Evolutionary conservation across 305 asterid genomes (phyloP), one percentile per base, ranked within the genome.

Genomic region (Withania somnifera): DNA sequence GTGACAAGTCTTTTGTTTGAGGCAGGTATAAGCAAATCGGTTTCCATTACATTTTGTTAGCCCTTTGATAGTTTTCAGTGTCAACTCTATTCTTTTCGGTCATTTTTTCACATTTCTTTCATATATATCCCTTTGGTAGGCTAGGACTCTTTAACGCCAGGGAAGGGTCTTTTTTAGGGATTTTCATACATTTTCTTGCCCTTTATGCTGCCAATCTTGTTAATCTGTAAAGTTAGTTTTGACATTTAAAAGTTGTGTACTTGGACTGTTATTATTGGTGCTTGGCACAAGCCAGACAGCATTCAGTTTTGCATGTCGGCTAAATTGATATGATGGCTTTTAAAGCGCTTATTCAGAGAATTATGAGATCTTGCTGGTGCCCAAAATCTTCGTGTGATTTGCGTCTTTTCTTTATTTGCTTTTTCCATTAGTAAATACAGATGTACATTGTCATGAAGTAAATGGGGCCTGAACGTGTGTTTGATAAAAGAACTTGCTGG

Each of bases 211-310:
- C 22, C 42, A 47, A 73, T 73, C 79, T 42, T 47, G 17, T 73
- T 73, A 4, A 24, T 73, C 61, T 22, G 24, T 67, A 51, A 28
- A 75, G 80, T 51, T 50, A 75, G 42, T 69, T 20, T 77, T 82
- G 80, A 92, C 90, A 78, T 61, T 93, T 84, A 89, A 86, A 88
- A 91, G 10, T 15, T 26, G 17, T 28, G 63, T 45, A 75, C 11
- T 47, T 75, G 63, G 45, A 75, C 63, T 75, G 47, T 26, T 73
- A 47, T 75, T 28, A 75, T 75, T 75, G 80, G 80, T 75, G 80
- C 63, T 75, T 75, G 51, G 52, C 75, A 64, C 75, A 64, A 32
- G 75, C 79, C 57, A 47, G 79, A 73, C 47, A n/a, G 26, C 79
- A 28, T 11, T 45, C 60, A 24, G 79, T 45, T 73, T 47, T 73